These are phyloP conservation scores for Aspergillus texensis DNA, from an alignment of 2,329 filamentous ascomycete species.

Conservation along the genomic window DNA sequence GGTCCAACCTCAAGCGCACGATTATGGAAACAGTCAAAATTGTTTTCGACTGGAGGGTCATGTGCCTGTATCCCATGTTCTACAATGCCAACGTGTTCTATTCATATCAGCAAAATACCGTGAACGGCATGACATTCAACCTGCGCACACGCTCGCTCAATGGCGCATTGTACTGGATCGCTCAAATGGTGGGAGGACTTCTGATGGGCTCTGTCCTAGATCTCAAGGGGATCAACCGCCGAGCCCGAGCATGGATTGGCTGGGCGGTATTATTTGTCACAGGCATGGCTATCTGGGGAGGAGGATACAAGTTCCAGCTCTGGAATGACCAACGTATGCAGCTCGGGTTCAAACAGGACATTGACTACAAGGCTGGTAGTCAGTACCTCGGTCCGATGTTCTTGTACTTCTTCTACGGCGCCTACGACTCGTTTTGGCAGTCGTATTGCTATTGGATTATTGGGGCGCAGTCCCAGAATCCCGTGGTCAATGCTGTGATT, in stretches of 20 bases:
- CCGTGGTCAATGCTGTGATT: neutral
- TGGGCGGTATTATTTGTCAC: slow-evolving; percentile 64
- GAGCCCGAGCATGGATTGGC: slow-evolving; percentile 65
- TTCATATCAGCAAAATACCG: slow-evolving; percentile 73
- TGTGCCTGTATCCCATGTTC: slow-evolving; percentile 76
- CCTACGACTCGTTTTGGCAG: slow-evolving; percentile 88
- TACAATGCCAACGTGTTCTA: slow-evolving; percentile 78
- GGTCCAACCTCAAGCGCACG: slow-evolving; percentile 74
- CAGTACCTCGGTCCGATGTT: slow-evolving; percentile 79
- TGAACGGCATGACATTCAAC: slow-evolving; percentile 71
- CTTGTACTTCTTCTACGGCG: slow-evolving; percentile 84
- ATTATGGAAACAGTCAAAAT: slow-evolving; percentile 69
- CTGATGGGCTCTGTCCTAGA: slow-evolving; percentile 74
- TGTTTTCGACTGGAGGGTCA: slow-evolving; percentile 68
- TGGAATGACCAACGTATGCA: slow-evolving; percentile 53
- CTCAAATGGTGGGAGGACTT: slow-evolving; percentile 74
- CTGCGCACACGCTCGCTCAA: slow-evolving; percentile 73
- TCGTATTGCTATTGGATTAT: slow-evolving; percentile 77
- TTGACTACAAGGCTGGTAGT: slow-evolving; percentile 65
- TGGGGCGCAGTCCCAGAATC: neutral
- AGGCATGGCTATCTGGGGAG: slow-evolving; percentile 79
- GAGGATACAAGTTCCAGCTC: slow-evolving; percentile 74
- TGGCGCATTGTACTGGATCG: slow-evolving; percentile 71
- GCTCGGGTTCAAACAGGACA: slow-evolving; percentile 22
- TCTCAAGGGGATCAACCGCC: slow-evolving; percentile 58